Conservation (phyloP, 495 filamentous ascomycete species). For the Daldinia decipiens region DNA sequence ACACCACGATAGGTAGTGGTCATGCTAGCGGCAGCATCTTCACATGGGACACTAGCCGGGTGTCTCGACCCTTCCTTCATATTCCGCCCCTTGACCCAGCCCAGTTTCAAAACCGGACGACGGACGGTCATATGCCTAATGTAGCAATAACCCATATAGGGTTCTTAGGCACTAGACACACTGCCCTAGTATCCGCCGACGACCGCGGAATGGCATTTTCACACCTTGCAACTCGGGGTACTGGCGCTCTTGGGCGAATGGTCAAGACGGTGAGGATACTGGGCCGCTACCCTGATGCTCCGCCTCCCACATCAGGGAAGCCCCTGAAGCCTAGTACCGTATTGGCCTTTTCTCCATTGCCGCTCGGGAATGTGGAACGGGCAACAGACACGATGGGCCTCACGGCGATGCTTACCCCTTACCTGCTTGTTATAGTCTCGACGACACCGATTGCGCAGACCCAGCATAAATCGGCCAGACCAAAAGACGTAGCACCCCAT, state of each 20-base stretch:
- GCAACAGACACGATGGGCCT: constrained; percentile 88
- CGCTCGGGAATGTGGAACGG: constrained; percentile 90
- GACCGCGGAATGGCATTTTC: constrained; percentile 98
- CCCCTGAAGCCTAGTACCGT: constrained; percentile 94
- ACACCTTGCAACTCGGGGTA: constrained; percentile 90
- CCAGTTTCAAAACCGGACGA: constrained; percentile 69
- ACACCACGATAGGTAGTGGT: constrained; percentile 88
- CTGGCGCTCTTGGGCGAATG: constrained; percentile 82
- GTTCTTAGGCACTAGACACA: constrained; percentile 94
- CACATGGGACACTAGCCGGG: constrained; percentile 89
- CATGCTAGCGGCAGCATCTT: constrained; percentile 94
- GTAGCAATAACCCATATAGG: constrained; percentile 85
- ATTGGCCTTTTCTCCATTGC: constrained; percentile 88
- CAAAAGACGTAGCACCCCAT: constrained; percentile 89
- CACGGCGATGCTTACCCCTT: constrained; percentile 95
- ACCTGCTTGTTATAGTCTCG: constrained; percentile 94
- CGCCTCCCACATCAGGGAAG: constrained; percentile 60
- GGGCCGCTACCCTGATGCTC: constrained; percentile 83
- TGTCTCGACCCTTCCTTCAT: constrained; percentile 86
- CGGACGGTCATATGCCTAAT: constrained; percentile 84
- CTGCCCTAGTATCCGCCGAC: constrained; percentile 97
- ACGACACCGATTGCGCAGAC: constrained; percentile 96
- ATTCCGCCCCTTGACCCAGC: constrained; percentile 78
- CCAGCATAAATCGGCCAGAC: constrained; percentile 88
- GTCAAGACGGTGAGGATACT: constrained; percentile 92